Conservation (phyloP, 129 eudicot genomes). For the carrot (Daucus carota) region DH1_v3.0 NC_030385.2:39933501-39934000, state of each 20-base stretch:
- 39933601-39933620: neutral
- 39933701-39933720: too few relatives aligned
- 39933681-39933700: neutral
- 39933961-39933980: neutral
- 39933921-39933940: neutral
- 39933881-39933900: neutral
- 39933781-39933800: neutral
- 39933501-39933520: constrained; percentile 55
- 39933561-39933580: neutral
- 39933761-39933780: neutral
- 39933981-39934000: neutral
- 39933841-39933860: neutral
- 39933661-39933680: neutral
- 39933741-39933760: neutral
- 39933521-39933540: constrained; percentile 40
- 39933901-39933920: neutral
- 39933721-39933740: too few relatives aligned
- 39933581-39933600: neutral
- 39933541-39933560: too few relatives aligned
- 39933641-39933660: neutral
- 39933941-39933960: neutral
- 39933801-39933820: neutral
- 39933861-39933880: neutral
- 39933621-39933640: neutral
- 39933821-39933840: neutral